Conservation (phyloP, 2,329 filamentous ascomycete species). For the Trichoderma aggressivum region DNA sequence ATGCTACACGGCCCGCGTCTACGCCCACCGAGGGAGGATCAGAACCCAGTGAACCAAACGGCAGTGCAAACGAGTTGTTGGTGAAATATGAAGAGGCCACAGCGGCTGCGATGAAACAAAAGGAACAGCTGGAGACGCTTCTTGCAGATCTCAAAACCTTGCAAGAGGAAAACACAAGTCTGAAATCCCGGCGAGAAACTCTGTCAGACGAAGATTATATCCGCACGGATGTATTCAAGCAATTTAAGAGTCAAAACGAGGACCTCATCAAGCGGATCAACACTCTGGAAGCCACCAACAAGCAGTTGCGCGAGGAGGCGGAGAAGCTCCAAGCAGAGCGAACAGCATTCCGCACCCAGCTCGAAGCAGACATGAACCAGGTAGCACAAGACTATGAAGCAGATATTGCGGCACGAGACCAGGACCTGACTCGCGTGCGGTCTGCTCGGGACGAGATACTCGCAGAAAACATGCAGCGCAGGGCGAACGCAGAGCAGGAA, state of each 20-base stretch:
- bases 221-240: constrained; percentile 89
- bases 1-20: constrained; percentile 51
- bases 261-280: constrained; percentile 91
- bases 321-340: constrained; percentile 83
- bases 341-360: constrained; percentile 72
- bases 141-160: constrained; percentile 72
- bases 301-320: constrained; percentile 77
- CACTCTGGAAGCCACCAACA: constrained; percentile 83
- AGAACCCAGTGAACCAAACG: constrained; percentile 51
- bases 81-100: constrained; percentile 73
- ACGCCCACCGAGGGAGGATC: constrained; percentile 44
- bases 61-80: constrained; percentile 64
- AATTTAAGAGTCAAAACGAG: constrained; percentile 84
- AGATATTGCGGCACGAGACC: constrained; percentile 75
- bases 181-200: constrained; percentile 65
- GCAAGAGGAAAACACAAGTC: constrained; percentile 73
- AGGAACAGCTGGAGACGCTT: constrained; percentile 79
- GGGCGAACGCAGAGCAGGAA: constrained; percentile 74
- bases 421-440: constrained; percentile 81
- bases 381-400: constrained; percentile 75
- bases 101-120: constrained; percentile 76
- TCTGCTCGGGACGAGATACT: constrained; percentile 80
- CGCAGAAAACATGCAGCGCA: constrained; percentile 76
- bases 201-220: constrained; percentile 91
- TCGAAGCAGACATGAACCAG: constrained; percentile 76